Evolutionary conservation across 2,329 filamentous ascomycete genomes (phyloP).

Genomic region (Aspergillus aculeatus): DNA sequence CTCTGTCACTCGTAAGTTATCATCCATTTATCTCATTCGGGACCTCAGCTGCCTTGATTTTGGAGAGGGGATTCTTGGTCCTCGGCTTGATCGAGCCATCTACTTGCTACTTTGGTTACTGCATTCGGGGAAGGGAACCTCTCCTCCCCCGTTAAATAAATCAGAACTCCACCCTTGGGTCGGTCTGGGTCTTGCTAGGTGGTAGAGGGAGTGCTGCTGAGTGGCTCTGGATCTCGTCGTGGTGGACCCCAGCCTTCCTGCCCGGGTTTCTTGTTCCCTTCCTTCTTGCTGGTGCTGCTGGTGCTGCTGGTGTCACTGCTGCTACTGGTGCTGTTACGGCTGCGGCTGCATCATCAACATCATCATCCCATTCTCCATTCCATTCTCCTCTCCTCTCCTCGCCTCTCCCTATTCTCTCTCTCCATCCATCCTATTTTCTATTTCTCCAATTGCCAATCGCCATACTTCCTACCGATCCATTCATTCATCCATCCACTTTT

Average conservation of each 20-base stretch:
- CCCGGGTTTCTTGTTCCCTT: constrained; percentile 3
- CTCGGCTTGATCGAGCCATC: neutral
- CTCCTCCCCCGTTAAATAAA: neutral
- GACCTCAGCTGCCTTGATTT: neutral
- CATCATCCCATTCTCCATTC: neutral
- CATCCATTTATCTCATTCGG: neutral
- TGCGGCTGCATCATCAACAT: neutral
- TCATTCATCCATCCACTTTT: too few relatives aligned
- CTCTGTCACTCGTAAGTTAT: neutral
- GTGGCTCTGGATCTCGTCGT: neutral
- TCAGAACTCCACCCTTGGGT: neutral
- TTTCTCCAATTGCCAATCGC: too few relatives aligned
- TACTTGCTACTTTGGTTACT: neutral
- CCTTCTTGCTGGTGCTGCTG: neutral
- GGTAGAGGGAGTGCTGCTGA: neutral
- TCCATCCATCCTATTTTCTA: neutral
- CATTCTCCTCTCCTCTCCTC: neutral
- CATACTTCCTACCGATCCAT: too few relatives aligned
- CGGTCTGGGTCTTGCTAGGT: neutral
- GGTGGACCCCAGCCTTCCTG: constrained; percentile 4
- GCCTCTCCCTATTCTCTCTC: neutral
- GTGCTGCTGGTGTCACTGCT: neutral
- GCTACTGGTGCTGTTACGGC: neutral
- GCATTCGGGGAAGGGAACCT: neutral
- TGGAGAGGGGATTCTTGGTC: neutral